Base-by-base conservation (phyloP, 2,329 filamentous ascomycete genomes). In the Nannizzia gypsea region DNA sequence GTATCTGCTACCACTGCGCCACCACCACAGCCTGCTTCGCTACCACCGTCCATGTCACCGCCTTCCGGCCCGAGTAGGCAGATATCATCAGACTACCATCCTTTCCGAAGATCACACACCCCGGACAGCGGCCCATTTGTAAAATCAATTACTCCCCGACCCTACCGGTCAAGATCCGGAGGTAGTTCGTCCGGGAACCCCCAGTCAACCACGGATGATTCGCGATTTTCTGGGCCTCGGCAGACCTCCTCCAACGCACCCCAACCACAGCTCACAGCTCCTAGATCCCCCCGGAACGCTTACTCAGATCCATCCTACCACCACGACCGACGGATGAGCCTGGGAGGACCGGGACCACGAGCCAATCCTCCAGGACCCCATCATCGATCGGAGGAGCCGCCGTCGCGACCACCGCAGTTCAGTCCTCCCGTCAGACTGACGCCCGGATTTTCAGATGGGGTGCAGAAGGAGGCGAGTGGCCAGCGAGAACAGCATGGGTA, bases 41-140 rank as follows among this genome's bases (percentile, higher is more conserved):
- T 20, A 11, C 56, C 40, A 5, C 38, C 56, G 1, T 48, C 71
- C 24, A 77, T 76, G 73, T 78, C 69, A 59, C 77, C 71, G 63
- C 75, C 73, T 11, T 72, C 68, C 48, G 73, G 68, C 46, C 73
- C 68, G 46, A 67, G 68, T 58, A 74, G 73, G 65, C 74, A 68
- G 65, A 73, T 79, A 1, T 76, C 79, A 0, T 72, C 82, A 62
- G 85, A 88, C 17, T 86, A 87, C 64, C 76, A 75, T 57, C 78
- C 80, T 3, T 86, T 81, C 69, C 80, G 85, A 63, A 79, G 86
- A 62, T 87, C 87, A 1, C 84, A 88, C 61, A 90, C 87, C 0
- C 87, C 87, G n/a, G 87, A 90, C 50, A 83, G 85, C 42, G 48
- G 20, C 62, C 77, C 80, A 54, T 79, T 59, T 82, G 83, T 73